Base-by-base conservation (phyloP, 148 eudicot species). In the Camellia lanceoleosa region DNA sequence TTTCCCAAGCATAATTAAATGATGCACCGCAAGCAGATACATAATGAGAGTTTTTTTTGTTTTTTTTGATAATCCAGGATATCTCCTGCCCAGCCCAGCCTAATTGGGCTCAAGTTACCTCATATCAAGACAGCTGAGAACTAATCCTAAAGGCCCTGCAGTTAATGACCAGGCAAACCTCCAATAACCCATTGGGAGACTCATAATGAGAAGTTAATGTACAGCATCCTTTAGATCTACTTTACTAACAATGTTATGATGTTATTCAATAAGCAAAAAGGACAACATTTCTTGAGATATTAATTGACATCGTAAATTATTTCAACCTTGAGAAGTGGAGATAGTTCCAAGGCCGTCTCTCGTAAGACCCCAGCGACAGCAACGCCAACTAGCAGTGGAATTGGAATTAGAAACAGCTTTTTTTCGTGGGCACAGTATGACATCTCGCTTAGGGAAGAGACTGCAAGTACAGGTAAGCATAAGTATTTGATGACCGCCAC, bases 361-460 rank as follows among this genome's bases (percentile, higher is more conserved):
- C 75, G 85, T 68, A 94, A 73, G 76, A 87, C 77, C 54, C 93
- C 93, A 80, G 92, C 89, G 62, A 94, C 80, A 55, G 82, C 85
- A 83, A 89, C 81, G 81, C 98, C 97, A 75, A 89, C 74, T 79
- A 90, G 72, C 80, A 94, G 74, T 2, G 94, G 94, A 77, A 89
- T 0, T 8, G 93, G 94, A 61, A 89, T 78, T 62, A 92, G 78
- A 74, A 80, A 81, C 4, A 92, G 90, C 84, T 85, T 90, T 81
- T 84, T 91, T 83, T 94, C 97, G 70, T 87, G 97, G 72, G 93
- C 97, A 87, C 97, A 89, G 79, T 94, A 94, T 3, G 92, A 92
- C 90, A 94, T 85, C 84, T 94, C 98, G 72, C 97, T 92, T 43
- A 91, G 83, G n/a, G 92, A 84, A 55, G 98, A 77, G 80, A 91